Evolutionary conservation across 176 grass and related monocot genomes (phyloP).

Genomic region (Pontederia crassipes): DNA sequence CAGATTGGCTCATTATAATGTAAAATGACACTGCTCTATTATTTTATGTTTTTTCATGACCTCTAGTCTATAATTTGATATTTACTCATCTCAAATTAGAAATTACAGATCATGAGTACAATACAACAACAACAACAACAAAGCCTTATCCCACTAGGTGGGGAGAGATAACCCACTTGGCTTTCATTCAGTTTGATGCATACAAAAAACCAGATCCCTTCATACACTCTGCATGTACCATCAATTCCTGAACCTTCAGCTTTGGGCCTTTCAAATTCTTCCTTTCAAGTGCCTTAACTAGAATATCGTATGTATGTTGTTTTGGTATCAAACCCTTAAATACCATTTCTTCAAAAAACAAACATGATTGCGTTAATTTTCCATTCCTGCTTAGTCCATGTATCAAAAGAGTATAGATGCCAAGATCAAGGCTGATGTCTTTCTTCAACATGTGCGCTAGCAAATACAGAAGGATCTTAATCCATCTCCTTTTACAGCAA

Average conservation of each 20-base stretch:
- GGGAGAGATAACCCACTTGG: not conserved
- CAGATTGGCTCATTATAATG: no score
- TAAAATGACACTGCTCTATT: no score
- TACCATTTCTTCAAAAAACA: constrained; percentile 82
- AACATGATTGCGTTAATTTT: constrained; percentile 40
- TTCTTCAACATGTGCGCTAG: constrained; percentile 64
- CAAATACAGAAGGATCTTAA: constrained; percentile 52
- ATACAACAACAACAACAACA: no score
- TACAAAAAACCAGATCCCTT: constrained; percentile 13
- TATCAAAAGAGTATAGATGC: constrained; percentile 60
- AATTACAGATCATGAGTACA: no score
- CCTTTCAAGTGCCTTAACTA: constrained; percentile 47
- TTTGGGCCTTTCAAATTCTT: constrained; percentile 34
- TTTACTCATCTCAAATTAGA: no score
- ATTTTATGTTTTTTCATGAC: no score
- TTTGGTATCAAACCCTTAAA: constrained; percentile 57
- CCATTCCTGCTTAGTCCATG: constrained; percentile 57
- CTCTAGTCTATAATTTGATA: no score
- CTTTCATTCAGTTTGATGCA: constrained; percentile 3
- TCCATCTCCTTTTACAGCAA: constrained; percentile 63
- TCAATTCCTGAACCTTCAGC: constrained; percentile 42
- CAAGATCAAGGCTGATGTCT: constrained; percentile 62
- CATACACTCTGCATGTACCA: constrained; percentile 19
- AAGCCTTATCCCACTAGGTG: no score
- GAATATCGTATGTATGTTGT: constrained; percentile 46